Percentiles rank a stretch among this genome's conserved stretches.
These are phyloP conservation scores for Ogataea nonfermentans DNA, from an alignment of 805 yeast genomes.

Conservation along the genomic window DNA sequence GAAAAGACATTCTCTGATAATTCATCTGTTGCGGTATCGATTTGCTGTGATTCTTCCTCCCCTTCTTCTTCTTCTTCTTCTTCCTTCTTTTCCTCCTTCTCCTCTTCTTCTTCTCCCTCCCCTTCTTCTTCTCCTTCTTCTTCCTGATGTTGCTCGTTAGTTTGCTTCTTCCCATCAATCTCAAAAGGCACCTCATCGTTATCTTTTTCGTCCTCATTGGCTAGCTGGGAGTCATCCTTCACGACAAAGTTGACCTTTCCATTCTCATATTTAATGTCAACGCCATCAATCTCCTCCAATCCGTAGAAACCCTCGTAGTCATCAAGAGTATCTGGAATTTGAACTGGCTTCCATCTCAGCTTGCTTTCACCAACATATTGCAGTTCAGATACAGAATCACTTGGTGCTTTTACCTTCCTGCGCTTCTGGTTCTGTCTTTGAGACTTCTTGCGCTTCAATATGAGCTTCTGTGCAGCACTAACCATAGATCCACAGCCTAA, in stretches of 20 bases:
- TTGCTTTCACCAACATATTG: slow-evolving; percentile 46
- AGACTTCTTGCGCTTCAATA: slow-evolving; percentile 18
- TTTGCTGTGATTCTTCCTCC: slow-evolving; percentile 1
- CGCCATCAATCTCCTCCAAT: slow-evolving; percentile 91
- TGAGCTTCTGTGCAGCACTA: slow-evolving; percentile 15
- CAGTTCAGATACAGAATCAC: neutral
- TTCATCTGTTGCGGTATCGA: neutral
- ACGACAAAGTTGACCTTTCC: slow-evolving; percentile 65
- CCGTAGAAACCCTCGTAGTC: slow-evolving; percentile 93
- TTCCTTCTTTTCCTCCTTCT: slow-evolving; percentile 9
- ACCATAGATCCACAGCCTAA: slow-evolving; percentile 18
- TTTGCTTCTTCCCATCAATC: slow-evolving; percentile 18
- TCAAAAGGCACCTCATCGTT: slow-evolving; percentile 26
- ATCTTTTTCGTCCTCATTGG: slow-evolving; percentile 22
- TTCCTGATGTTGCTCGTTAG: slow-evolving; percentile 23
- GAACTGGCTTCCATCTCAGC: slow-evolving; percentile 77
- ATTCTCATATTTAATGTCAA: slow-evolving; percentile 69
- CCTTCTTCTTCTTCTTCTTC: slow-evolving; percentile 11
- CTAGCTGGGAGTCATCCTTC: slow-evolving; percentile 32
- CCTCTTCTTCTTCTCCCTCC: slow-evolving; percentile 12
- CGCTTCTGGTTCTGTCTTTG: slow-evolving; percentile 8
- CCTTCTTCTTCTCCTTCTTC: slow-evolving; percentile 10
- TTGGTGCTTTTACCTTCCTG: neutral
- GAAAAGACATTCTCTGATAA: slow-evolving; percentile 20
- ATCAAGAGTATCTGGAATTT: slow-evolving; percentile 76